Evolutionary conservation across 192 early-diverging fungal genomes (phyloP).

Genomic region (Coemansia sp.): DNA sequence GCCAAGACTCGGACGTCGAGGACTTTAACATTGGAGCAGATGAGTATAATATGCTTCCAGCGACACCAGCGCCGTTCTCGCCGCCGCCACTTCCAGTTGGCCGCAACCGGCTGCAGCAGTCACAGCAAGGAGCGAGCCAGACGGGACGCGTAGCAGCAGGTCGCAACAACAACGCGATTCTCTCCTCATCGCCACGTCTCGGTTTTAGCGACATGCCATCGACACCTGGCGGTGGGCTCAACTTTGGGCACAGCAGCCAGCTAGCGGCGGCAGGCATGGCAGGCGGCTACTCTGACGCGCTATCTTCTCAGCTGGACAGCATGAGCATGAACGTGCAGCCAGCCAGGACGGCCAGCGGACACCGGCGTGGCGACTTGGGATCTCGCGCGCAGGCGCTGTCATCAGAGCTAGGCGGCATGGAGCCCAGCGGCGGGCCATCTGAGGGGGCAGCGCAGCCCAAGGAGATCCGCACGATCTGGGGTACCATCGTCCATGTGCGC

Average conservation of each 20-base stretch:
- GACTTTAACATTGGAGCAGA: constrained; percentile 14
- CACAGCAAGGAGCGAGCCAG: constrained; percentile 6
- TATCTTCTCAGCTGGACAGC: constrained; percentile 50
- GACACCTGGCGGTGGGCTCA: constrained; percentile 25
- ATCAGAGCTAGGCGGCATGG: constrained; percentile 45
- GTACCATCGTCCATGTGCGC: constrained; percentile 88
- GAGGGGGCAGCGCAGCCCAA: constrained; percentile 20
- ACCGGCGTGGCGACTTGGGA: constrained; percentile 45
- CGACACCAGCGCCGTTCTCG: constrained; percentile 50
- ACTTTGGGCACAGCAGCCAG: constrained; percentile 32
- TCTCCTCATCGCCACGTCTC: constrained; percentile 41
- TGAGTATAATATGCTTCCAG: constrained; percentile 46
- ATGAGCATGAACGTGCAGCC: constrained; percentile 35
- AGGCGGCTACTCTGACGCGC: constrained; percentile 28
- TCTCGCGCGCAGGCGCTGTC: constrained; percentile 43
- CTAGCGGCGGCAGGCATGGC: constrained; percentile 36
- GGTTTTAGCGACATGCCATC: constrained; percentile 50
- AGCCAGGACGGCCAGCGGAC: constrained; percentile 10
- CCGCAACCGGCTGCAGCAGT: constrained; percentile 17
- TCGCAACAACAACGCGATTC: not conserved
- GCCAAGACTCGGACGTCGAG: constrained; percentile 40
- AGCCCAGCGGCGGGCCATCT: constrained; percentile 30
- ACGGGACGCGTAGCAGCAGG: constrained; percentile 8
- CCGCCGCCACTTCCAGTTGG: constrained; percentile 22
- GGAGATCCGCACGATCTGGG: constrained; percentile 81